A percentile compares a stretch with the other conserved stretches of the same genome.
Evolutionary conservation across 2,329 filamentous ascomycete species (phyloP).

Genomic region (Arachnomyces sp.): DNA sequence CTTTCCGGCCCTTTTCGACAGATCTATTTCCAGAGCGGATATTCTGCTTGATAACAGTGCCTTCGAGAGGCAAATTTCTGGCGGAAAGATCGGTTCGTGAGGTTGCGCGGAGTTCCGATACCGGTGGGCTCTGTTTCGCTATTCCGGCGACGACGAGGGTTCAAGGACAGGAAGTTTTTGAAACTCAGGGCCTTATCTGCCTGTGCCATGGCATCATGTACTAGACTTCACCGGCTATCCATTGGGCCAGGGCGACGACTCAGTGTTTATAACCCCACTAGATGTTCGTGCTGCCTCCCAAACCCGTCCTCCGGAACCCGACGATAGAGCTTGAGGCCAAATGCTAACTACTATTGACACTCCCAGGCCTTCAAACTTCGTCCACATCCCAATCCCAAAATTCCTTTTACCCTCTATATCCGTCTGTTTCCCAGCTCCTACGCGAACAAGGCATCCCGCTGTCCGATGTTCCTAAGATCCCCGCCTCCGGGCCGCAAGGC

Average conservation of each 20-base stretch:
- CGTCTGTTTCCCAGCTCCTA: constrained; percentile 76
- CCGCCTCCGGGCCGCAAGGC: constrained; percentile 77
- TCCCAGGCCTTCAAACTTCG: constrained; percentile 29
- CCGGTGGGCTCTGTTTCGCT: no score
- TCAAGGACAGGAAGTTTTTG: no score
- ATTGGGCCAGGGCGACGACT: constrained; percentile 28
- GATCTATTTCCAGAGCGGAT: no score
- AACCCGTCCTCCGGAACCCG: no score
- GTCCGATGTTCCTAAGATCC: constrained; percentile 71
- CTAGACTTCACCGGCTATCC: constrained; percentile 9
- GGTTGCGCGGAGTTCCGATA: no score
- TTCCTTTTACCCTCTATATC: constrained; percentile 47
- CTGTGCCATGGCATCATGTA: no score
- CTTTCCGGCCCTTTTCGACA: constrained; percentile 4
- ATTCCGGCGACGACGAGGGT: no score
- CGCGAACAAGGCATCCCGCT: constrained; percentile 70
- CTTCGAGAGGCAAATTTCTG: no score
- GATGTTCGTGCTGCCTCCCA: constrained; percentile 25
- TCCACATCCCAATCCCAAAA: constrained; percentile 31
- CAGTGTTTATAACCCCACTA: constrained; percentile 20
- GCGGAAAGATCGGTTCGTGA: no score
- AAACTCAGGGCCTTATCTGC: no score
- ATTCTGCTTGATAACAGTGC: no score
- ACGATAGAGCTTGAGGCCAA: not conserved
- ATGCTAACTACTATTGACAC: constrained; percentile 6